phyloP scores from a whole-genome alignment of 108 stramenopile genomes.

The Aureococcus anophagefferens region DNA sequence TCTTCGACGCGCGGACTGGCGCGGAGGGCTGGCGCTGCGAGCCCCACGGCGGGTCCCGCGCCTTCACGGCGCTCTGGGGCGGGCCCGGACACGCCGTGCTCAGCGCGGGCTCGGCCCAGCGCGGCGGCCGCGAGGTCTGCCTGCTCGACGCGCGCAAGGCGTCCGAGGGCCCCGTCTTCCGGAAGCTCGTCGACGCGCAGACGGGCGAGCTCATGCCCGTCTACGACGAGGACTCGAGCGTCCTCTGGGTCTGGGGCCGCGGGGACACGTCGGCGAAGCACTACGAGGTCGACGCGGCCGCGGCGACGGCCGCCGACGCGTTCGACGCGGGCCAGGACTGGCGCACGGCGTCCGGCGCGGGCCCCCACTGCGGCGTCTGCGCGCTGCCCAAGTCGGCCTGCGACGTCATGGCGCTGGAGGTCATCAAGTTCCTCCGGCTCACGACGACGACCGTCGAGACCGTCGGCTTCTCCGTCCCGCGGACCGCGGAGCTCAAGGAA shows the following conservation, averaged over 20 bases:
- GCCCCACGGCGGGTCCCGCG: background rate
- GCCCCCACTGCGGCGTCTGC: background rate
- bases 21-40: too few species aligned
- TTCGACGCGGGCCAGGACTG: background rate
- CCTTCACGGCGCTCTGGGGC: background rate
- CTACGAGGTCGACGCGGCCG: background rate
- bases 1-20: background rate
- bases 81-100: background rate
- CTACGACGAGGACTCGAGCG: background rate
- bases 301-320: background rate
- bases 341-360: background rate
- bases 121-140: background rate
- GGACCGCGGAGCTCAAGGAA: background rate
- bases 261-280: background rate
- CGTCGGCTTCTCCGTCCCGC: background rate
- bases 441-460: background rate
- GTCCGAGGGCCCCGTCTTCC: background rate
- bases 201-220: background rate
- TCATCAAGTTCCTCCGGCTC: background rate
- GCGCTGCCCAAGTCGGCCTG: background rate
- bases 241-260: background rate
- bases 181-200: background rate
- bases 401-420: background rate
- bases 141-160: background rate
- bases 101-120: background rate